A percentile compares a stretch with the other conserved stretches of the same genome.
Conservation (phyloP, 352 stramenopile species). For the Globisporangium perplexum region DNA sequence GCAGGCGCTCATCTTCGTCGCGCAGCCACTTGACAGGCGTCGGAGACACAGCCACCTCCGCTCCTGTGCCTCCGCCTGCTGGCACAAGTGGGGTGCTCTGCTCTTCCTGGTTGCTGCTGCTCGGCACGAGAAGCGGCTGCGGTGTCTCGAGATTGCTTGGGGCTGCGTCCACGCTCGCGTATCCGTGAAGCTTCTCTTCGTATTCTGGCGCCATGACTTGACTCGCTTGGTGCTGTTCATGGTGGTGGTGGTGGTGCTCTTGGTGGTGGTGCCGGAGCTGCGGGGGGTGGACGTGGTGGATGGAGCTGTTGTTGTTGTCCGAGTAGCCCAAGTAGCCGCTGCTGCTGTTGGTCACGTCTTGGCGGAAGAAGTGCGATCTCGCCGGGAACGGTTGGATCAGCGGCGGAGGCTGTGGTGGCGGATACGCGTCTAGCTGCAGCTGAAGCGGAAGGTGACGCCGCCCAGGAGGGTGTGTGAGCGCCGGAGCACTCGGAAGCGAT, state of each 20-base stretch:
- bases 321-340: not conserved
- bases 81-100: not conserved
- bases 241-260: constrained; percentile 11
- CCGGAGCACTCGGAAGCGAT: not conserved
- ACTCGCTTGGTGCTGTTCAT: not conserved
- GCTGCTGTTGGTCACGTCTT: constrained; percentile 1
- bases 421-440: not conserved
- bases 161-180: not conserved
- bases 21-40: constrained; percentile 72
- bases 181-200: not conserved
- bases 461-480: not conserved
- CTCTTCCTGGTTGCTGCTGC: not conserved
- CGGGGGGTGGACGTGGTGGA: not conserved
- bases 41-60: not conserved
- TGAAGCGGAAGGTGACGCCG: not conserved
- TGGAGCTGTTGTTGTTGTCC: not conserved
- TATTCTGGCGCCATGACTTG: not conserved
- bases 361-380: constrained; percentile 3
- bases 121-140: not conserved
- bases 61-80: not conserved
- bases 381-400: not conserved
- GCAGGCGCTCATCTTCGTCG: constrained; percentile 89
- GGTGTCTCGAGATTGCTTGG: not conserved
- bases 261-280: constrained; percentile 5
- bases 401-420: not conserved